Conservation (phyloP, 768 basidiomycete species). For the Agrocybe chaxingu region DNA sequence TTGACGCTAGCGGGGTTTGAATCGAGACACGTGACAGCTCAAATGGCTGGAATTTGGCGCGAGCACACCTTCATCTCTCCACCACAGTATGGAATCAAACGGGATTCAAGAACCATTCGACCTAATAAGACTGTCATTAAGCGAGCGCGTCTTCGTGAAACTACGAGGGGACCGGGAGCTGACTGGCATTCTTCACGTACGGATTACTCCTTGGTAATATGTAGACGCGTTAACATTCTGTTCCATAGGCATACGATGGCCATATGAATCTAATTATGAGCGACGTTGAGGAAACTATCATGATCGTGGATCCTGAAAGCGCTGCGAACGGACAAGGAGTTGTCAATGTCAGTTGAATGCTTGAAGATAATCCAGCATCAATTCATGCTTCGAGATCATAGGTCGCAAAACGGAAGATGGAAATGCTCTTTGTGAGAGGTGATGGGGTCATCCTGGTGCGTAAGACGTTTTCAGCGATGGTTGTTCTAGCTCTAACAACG, state of each 20-base stretch:
- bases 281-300: conserved; percentile 96
- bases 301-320: conserved; percentile 89
- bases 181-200: conserved; percentile 87
- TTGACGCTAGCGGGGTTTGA: conserved; percentile 22
- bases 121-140: conserved; percentile 91
- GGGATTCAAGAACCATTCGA: conserved; percentile 96
- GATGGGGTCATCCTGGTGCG: conserved; percentile 94
- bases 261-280: conserved; percentile 99
- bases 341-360: conserved; percentile 50
- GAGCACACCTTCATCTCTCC: not conserved
- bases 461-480: conserved; percentile 12
- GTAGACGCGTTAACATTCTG: conserved; percentile 9
- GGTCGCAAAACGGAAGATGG: conserved; percentile 92
- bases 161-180: conserved; percentile 92
- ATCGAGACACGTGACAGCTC: conserved; percentile 19
- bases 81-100: conserved; percentile 57
- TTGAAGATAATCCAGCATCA: not conserved
- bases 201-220: conserved; percentile 24
- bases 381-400: conserved; percentile 24
- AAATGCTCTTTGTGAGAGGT: conserved; percentile 97
- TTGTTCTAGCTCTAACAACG: conserved; percentile 12
- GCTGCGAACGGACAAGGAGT: conserved; percentile 52
- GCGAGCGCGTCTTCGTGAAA: conserved; percentile 98
- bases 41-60: no score
- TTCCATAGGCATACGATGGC: conserved; percentile 92